Evolutionary conservation across 2,329 filamentous ascomycete genomes (phyloP), one percentile per base, ranked within the genome.

Genomic region (Claviceps purpurea): DNA sequence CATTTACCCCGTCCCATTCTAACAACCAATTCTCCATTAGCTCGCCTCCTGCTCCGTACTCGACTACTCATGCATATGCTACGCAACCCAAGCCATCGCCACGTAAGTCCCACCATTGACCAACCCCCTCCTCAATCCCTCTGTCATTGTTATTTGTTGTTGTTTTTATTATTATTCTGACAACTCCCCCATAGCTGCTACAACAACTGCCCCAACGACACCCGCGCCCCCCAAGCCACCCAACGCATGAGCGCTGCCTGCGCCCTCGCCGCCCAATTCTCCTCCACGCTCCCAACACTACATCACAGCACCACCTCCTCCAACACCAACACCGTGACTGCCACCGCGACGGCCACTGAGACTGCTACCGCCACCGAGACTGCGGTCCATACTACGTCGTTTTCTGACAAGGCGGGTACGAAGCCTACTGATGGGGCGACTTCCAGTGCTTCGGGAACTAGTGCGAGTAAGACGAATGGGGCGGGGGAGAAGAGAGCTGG

Each of bases 201-300:
- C 68, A 75, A 75, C 69, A 77, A 78, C 71, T 78, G 75, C 68
- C 75, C 75, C 61, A 66, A 72, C 59, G 74, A 78, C 63, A 1
- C 60, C 49, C 67, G 70, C 46, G 64, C 60, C 55, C 51, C 58
- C 50, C 51, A 61, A 20, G 66, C 65, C 57, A 56, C 64, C 49
- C 61, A 65, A 57, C 67, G 72, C 61, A 67, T 72, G 56, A 61
- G 62, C 54, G 65, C 69, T 59, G 71, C 64, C 68, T 77, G 75
- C 68, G 61, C 64, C 52, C 68, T 73, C 57, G 73, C 71, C 54
- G 70, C 65, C 54, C 65, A 71, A 60, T 71, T 68, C 64, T 65
- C 68, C 50, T 54, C 61, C 45, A 58, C 54, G 50, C 61, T 65
- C 44, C 56, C 62, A 2, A 16, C 22, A 14, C 22, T 20, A 4